Evolutionary conservation across 805 yeast species (phyloP).

Genomic region (Starmerella ratchasimensis): DNA sequence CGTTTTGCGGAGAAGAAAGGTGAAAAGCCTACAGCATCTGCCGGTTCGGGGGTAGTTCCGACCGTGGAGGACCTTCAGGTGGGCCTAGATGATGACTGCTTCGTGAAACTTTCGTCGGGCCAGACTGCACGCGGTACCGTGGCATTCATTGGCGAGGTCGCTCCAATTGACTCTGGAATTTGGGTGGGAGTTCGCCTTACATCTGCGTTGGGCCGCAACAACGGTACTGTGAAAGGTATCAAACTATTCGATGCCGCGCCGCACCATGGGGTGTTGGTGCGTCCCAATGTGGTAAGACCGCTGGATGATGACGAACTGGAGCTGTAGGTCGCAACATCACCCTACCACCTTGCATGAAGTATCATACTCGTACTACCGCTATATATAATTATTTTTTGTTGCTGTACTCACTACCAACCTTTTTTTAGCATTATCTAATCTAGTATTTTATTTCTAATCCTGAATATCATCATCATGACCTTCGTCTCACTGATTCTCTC

Average conservation of each 20-base stretch:
- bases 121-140: conserved; percentile 55
- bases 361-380: background rate
- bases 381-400: background rate
- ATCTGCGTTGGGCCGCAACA: conserved; percentile 75
- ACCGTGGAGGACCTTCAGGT: conserved; percentile 7
- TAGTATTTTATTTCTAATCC: background rate
- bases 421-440: background rate
- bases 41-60: background rate
- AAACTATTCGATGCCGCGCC: conserved; percentile 42
- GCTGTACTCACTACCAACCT: background rate
- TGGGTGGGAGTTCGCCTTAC: conserved; percentile 86
- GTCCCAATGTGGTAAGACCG: conserved; percentile 51
- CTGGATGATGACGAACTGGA: conserved; percentile 50
- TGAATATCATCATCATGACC: background rate
- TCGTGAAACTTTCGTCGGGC: conserved; percentile 23
- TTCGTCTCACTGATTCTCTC: conserved; percentile 5
- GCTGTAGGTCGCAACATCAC: conserved; percentile 6
- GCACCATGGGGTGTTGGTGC: conserved; percentile 65
- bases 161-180: conserved; percentile 32
- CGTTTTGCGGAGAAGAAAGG: conserved; percentile 39
- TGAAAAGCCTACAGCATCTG: conserved; percentile 14
- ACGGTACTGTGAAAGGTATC: conserved; percentile 55
- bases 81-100: conserved; percentile 20
- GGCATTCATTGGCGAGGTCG: conserved; percentile 53
- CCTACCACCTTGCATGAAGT: background rate